These are phyloP conservation scores for Coniochaeta hoffmannii DNA, from an alignment of 2,329 filamentous ascomycete genomes.

Conservation along the genomic window DNA sequence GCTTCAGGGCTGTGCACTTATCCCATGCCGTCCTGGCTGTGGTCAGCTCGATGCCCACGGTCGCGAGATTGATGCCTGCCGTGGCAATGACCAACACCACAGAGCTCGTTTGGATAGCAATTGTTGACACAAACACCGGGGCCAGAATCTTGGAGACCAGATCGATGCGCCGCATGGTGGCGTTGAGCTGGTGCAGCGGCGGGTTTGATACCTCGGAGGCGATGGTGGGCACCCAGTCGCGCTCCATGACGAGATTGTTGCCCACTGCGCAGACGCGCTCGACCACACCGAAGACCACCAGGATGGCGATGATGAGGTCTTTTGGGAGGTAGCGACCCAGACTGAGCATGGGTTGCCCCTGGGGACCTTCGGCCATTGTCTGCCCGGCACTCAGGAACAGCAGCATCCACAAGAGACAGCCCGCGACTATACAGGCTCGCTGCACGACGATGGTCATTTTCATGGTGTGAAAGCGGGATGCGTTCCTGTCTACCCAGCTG, in stretches of 20 bases:
- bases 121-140: constrained; percentile 6
- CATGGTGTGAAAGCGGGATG: constrained; percentile 7
- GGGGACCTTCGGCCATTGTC: background rate
- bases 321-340: background rate
- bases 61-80: constrained; percentile 4
- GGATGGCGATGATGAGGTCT: constrained; percentile 2
- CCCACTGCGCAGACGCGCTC: constrained; percentile 8
- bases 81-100: constrained; percentile 2
- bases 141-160: constrained; percentile 8
- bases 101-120: background rate
- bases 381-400: background rate
- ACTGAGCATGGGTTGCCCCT: background rate
- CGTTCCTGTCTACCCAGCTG: constrained; percentile 7
- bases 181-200: constrained; percentile 7
- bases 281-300: constrained; percentile 4
- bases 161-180: constrained; percentile 8
- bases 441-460: constrained; percentile 8
- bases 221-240: constrained; percentile 8
- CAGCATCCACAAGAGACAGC: constrained; percentile 5
- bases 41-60: constrained; percentile 5
- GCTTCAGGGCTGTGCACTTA: constrained; percentile 2
- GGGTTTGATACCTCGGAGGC: constrained; percentile 3
- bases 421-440: constrained; percentile 5
- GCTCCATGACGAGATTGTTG: constrained; percentile 8
- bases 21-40: constrained; percentile 5